Percentiles rank a stretch among this genome's conserved stretches.
Evolutionary conservation across 2,329 filamentous ascomycete genomes (phyloP).

Genomic region (Neopestalotiopsis rosae): DNA sequence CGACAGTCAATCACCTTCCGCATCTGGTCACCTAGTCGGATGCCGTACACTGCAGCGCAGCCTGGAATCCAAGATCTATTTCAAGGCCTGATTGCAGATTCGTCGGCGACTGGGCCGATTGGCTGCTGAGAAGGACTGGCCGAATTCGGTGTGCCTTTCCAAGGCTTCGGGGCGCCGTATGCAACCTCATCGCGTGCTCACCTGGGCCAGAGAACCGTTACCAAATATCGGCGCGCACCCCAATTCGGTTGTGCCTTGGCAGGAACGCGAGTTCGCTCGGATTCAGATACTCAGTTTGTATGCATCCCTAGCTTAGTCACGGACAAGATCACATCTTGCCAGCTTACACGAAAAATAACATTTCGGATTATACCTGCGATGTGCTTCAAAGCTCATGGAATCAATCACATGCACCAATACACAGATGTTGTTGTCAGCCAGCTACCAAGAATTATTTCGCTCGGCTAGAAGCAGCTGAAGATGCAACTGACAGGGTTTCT

Average conservation of each 20-base stretch:
- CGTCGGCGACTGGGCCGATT: background rate
- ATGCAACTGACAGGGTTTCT: background rate
- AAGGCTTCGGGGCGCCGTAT: background rate
- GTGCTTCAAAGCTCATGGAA: background rate
- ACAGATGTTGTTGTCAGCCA: too few relatives aligned
- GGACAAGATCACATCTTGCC: background rate
- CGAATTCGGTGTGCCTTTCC: background rate
- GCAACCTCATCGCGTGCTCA: constrained; percentile 10
- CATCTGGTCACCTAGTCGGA: background rate
- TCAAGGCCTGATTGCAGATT: background rate
- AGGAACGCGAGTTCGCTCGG: background rate
- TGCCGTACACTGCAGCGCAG: background rate
- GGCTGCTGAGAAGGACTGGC: background rate
- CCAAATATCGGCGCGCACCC: background rate
- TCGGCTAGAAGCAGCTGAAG: background rate
- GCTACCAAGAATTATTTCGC: background rate
- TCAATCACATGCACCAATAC: background rate
- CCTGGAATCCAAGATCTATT: background rate
- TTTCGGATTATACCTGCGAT: background rate
- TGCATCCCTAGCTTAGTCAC: background rate
- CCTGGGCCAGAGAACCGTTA: background rate
- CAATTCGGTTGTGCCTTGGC: constrained; percentile 4
- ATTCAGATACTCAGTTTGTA: background rate
- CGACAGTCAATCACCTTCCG: background rate
- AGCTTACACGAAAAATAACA: background rate